Conservation (phyloP, 2,329 filamentous ascomycete genomes). For the Hypoxylon sp. region DNA sequence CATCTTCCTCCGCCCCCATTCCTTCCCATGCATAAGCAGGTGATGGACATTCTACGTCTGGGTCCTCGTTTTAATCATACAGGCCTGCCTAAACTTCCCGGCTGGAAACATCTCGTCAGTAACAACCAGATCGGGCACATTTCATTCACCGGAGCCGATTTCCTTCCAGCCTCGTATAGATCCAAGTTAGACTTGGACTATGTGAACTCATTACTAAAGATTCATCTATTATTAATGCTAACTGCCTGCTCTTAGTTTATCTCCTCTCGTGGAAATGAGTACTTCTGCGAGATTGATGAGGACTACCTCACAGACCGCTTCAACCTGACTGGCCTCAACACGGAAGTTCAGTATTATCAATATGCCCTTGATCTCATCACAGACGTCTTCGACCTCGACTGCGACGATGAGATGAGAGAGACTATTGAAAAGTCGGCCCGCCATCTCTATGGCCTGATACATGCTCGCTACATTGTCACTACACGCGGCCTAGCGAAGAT, state of each 20-base stretch:
- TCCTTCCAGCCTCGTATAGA: not conserved
- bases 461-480: conserved; percentile 96
- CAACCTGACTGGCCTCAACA: conserved; percentile 96
- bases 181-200: not conserved
- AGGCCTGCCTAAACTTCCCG: not conserved
- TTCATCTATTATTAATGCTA: conserved; percentile 38
- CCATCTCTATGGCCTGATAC: conserved; percentile 95
- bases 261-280: conserved; percentile 96
- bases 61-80: not conserved
- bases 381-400: conserved; percentile 98
- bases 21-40: not conserved
- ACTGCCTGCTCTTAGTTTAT: conserved; percentile 80
- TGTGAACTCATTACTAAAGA: not conserved
- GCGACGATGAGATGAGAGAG: conserved; percentile 98
- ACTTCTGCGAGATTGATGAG: conserved; percentile 99
- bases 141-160: not conserved
- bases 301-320: conserved; percentile 98
- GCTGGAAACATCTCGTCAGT: conserved; percentile 22
- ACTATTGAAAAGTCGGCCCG: conserved; percentile 97
- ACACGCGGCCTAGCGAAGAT: conserved; percentile 95
- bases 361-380: conserved; percentile 98
- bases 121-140: not conserved
- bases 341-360: conserved; percentile 98
- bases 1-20: not conserved
- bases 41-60: not conserved